Base-by-base conservation (phyloP, 495 filamentous ascomycete genomes). In the Tuber magnatum region DNA sequence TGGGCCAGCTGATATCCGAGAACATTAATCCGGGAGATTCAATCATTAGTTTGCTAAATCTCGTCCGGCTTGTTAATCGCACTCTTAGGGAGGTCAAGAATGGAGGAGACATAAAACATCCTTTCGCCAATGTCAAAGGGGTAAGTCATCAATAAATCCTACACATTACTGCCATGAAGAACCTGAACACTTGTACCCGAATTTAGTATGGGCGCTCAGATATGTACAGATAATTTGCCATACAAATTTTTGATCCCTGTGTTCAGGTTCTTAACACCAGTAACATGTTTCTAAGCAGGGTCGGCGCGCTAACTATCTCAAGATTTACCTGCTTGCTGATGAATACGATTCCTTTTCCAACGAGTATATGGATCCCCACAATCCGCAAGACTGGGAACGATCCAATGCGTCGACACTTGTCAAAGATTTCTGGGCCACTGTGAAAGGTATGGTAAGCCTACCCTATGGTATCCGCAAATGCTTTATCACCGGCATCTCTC, bases 301-400 rank as follows among this genome's bases (percentile, higher is more conserved):
- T 24, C 0, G 6, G 5, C 0, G 5, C 48, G 65, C 42, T 74
- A 46, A 46, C 61, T 16, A 42, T 46, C 35, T 35, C 22, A 48
- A 74, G 18, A 42, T 71, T 71, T 76, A 76, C 14, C 48, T 76
- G 10, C 51, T 75, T 9, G 74, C 46, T 16, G 74, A 75, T 9
- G 71, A 73, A 40, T 68, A 68, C 35, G 74, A 76, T 43, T 28
- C 56, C 4, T 76, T 76, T n/a, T 73, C 32, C 6, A 74, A 75
- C 20, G 10, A 41, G n/a, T 43, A 74, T 32, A 35, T 76, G 24
- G 71, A 76, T 48, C 48, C 71, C 0, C 44, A 68, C 41, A 68
- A 40, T 40, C 18, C 18, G 22, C 35, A n/a, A 39, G 71, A 35
- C 10, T 76, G 70, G 71, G 35, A 4, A 18, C 18, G 12, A 5